Evolutionary conservation across 2,329 filamentous ascomycete species (phyloP), one percentile per base, ranked within the genome.

Genomic region (Fusarium nanum): DNA sequence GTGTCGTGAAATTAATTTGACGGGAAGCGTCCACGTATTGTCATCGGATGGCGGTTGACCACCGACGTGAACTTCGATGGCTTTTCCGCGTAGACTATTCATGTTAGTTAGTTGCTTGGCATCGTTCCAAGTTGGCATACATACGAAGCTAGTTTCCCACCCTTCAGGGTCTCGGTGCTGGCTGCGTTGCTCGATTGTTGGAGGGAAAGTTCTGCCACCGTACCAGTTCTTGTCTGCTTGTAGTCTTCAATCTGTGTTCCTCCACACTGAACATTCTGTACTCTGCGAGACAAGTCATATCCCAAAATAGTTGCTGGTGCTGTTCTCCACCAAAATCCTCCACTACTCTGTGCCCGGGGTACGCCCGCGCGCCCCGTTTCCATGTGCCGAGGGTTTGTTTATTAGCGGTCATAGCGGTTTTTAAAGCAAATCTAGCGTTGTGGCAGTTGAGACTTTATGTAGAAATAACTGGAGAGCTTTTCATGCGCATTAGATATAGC

Each of bases 391-490:
- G 34, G 34, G 5, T 37, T 11, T 6, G 34, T n/a, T 30, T 30
- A 7, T 34, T 0, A 34, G 8, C 16, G 8, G 8, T 4, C 34
- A 37, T 37, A 4, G 34, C 10, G 10, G 18, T 3, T 10, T 5
- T 10, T 5, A n/a, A 37, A n/a, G 18, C 3, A 6, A n/a, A 4
- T 11, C 9, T 1, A 37, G 18, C 18, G 16, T 10, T 32, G 14
- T 32, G 1, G 14, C 7, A 9, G 14, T 18, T n/a, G 3, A 34
- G 0, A 6, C 1, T 6, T 37, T 37, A 0, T n/a, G 16, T n/a
- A 37, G 34, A 7, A 11, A 6, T 11, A 37, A 22, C 22, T 22
- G 22, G 22, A 22, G 22, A 22, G 22, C 22, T 22, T 22, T 22
- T 22, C 22, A 22, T 22, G 22, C 22, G 22, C 22, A 22, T 22